These are phyloP conservation scores for Trapa bicornis DNA, from an alignment of 345 rosid genomes.

Conservation along the genomic window DNA sequence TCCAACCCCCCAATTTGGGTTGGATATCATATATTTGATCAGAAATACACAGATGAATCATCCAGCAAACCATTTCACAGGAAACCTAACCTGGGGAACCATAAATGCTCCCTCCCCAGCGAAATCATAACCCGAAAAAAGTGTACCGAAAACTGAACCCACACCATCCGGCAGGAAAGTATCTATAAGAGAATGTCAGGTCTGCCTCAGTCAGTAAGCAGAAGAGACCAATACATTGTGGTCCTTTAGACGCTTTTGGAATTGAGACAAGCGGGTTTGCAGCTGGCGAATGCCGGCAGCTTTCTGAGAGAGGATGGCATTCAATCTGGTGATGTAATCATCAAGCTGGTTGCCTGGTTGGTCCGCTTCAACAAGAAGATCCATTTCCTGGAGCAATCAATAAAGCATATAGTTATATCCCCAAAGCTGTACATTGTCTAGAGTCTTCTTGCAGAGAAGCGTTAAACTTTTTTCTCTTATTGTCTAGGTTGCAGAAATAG, in stretches of 20 bases:
- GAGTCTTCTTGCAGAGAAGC: no score
- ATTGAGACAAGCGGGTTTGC: constrained; percentile 67
- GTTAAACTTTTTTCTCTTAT: no score
- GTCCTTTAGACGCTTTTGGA: constrained; percentile 86
- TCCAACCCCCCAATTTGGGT: constrained; percentile 1
- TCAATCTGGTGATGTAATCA: constrained; percentile 57
- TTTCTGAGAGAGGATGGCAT: constrained; percentile 71
- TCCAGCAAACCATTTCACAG: background rate
- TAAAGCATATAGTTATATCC: background rate
- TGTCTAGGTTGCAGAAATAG: no score
- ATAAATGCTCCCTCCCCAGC: background rate
- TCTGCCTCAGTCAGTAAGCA: constrained; percentile 33
- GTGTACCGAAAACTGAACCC: background rate
- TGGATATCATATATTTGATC: background rate
- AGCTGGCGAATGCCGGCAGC: constrained; percentile 79
- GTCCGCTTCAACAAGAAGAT: constrained; percentile 81
- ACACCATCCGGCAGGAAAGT: background rate
- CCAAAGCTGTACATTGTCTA: background rate
- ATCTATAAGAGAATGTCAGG: background rate
- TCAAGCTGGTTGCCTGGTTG: constrained; percentile 94
- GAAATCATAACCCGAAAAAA: background rate
- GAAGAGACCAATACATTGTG: constrained; percentile 70
- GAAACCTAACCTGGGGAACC: background rate
- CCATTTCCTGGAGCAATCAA: constrained; percentile 63
- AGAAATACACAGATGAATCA: constrained; percentile 1